Base-by-base conservation (phyloP, 441 rosid genomes). In the Brassica hybrid region DNA sequence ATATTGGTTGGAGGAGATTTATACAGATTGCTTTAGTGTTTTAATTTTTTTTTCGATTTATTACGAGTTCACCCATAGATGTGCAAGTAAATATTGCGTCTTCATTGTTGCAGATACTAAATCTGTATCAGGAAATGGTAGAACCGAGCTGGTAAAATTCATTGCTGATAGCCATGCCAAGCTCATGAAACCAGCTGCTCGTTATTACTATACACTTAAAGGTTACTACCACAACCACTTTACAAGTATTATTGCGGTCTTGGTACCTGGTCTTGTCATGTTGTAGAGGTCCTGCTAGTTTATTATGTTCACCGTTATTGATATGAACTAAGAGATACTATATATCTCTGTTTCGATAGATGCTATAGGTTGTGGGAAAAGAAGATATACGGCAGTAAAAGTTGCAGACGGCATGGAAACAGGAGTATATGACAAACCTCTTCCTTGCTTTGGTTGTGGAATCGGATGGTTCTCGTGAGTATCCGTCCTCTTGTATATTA, bases 391-490 rank as follows among this genome's bases (percentile, higher is more conserved):
- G n/a, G n/a, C n/a, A n/a, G n/a, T 91, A 41, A 85, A 81, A 84
- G 97, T 89, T 74, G 84, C 78, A 0, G 96, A 87, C 67, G 88
- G 85, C 77, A 87, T 81, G 68, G 90, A 87, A 63, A 48, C 67
- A 4, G 94, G 96, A 65, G 54, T 80, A 38, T 94, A 83, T 50
- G 97, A 91, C 86, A 91, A 88, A 76, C 98, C 96, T 52, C 94
- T 94, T 64, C 98, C 97, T 0, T 94, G 97, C 84, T 94, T 91
- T 81, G 96, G 97, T 38, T 94, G 97, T 77, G 97, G 98, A 62
- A 68, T 91, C 62, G 98, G 98, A 69, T 93, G 98, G 98, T 93
- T 93, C 81, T 91, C 88, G 97, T 91, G 81, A 93, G 98, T 85
- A 76, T 73, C 54, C 76, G 13, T 23, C 14, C 11, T 73, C 59